Conservation (phyloP, 176 grass and related monocot species). For the bread wheat (Triticum aestivum) region DNA sequence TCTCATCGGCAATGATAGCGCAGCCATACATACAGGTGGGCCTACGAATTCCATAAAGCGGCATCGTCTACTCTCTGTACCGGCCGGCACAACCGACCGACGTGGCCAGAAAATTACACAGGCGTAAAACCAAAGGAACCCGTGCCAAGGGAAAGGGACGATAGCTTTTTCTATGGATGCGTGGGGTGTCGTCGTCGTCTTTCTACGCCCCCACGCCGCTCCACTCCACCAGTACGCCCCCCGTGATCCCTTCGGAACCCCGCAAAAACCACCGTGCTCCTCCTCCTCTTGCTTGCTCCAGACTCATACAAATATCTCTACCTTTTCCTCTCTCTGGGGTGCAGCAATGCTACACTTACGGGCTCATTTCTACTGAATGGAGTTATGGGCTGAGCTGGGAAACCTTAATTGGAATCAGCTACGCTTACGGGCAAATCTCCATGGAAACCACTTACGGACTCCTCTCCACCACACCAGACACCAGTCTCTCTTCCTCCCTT, state of each 20-base stretch:
- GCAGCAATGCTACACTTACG: no score
- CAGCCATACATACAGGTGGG: neutral
- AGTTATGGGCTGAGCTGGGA: no score
- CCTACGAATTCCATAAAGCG: neutral
- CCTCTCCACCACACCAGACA: no score
- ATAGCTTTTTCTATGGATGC: neutral
- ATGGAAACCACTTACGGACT: no score
- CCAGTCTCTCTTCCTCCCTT: no score
- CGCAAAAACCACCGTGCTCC: slow-evolving; percentile 40
- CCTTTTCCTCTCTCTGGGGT: neutral
- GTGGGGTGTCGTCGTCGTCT: slow-evolving; percentile 33
- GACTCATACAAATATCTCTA: neutral
- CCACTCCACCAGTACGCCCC: neutral
- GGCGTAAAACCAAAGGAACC: slow-evolving; percentile 70
- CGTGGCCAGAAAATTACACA: slow-evolving; percentile 22
- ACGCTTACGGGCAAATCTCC: no score
- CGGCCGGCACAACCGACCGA: neutral
- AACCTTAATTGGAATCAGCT: no score
- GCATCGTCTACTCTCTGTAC: neutral
- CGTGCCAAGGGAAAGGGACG: neutral
- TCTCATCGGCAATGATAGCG: neutral
- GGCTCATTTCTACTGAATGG: no score
- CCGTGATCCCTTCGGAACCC: slow-evolving; percentile 47
- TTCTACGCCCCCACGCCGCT: slow-evolving; percentile 21
- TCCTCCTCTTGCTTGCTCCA: neutral